These are phyloP conservation scores for Suaeda aralocaspica DNA, from an alignment of 148 eudicot genomes.

Conservation along the genomic window DNA sequence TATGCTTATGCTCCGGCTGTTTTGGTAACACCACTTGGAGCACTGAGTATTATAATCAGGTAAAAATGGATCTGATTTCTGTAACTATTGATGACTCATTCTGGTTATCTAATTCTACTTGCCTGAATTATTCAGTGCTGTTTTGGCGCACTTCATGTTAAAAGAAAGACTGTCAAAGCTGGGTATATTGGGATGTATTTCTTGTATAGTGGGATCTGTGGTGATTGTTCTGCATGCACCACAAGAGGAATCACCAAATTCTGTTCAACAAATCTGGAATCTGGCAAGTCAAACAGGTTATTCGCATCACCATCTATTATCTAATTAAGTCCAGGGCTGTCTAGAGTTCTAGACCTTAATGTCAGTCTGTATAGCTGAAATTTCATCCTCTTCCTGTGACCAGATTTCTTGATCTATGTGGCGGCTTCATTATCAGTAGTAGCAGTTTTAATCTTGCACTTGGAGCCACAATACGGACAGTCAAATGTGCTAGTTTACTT, in stretches of 20 bases:
- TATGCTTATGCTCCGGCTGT: constrained; percentile 97
- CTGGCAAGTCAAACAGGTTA: constrained; percentile 87
- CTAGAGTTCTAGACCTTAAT: not conserved
- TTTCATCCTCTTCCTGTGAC: constrained; percentile 21
- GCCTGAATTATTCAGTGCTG: constrained; percentile 59
- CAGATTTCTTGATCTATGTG: constrained; percentile 80
- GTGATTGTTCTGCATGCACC: constrained; percentile 94
- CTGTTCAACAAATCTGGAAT: constrained; percentile 77
- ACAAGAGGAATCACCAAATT: constrained; percentile 59
- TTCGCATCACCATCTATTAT: not conserved
- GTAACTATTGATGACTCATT: constrained; percentile 1
- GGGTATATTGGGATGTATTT: constrained; percentile 76
- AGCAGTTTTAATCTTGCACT: constrained; percentile 55
- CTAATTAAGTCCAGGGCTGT: not conserved
- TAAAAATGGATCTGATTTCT: constrained; percentile 25
- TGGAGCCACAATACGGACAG: constrained; percentile 84
- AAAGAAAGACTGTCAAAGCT: constrained; percentile 57
- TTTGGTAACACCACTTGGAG: constrained; percentile 96
- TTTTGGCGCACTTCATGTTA: constrained; percentile 79
- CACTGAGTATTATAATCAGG: constrained; percentile 92
- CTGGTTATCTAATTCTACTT: constrained; percentile 18
- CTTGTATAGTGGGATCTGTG: constrained; percentile 82
- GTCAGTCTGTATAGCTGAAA: constrained; percentile 7
- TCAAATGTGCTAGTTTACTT: constrained; percentile 73
- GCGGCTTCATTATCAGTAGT: constrained; percentile 63